Base-by-base conservation (phyloP, 2,329 filamentous ascomycete genomes). In the Penicillium sp. region DNA sequence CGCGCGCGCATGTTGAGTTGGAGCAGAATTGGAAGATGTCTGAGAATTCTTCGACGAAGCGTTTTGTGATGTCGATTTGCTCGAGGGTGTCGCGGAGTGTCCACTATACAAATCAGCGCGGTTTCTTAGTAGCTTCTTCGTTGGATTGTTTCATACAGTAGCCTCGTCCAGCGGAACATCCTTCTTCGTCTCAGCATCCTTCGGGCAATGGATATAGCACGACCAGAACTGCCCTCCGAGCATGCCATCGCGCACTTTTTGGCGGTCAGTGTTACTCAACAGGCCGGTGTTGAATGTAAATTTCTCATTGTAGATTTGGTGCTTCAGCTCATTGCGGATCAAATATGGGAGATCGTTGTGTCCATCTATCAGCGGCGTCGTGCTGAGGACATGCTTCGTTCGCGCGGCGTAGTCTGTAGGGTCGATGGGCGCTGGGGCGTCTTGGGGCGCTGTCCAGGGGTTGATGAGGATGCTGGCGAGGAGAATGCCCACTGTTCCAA, bases 171-270 rank as follows among this genome's bases (percentile, higher is more conserved):
- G 42, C 5, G 53, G 47, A 6, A 56, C 53, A 23, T 56, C 53
- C 21, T 60, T 50, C 14, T 49, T 53, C 9, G 49, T 54, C 28
- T 23, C 33, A 33, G 11, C 30, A 33, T 45, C 38, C 24, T 61
- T 55, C 11, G 61, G 59, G 55, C 63, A 67, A 23, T 63, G 56
- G 7, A 69, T 62, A 53, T 62, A 69, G n/a, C 64, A 64, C 45
- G 55, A 61, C 67, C 67, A 69, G 47, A 69, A 69, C 35, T 67
- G 65, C 1, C 67, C 67, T 16, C 67, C 67, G 14, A 68, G 58
- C 26, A 56, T 59, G 7, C 67, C 67, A 48, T 64, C 24, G 7
- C 60, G 55, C 59, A 69, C 56, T 49, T 60, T 58, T 47, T 64
- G 47, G 11, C 68, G 46, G 52, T 69, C 66, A 1, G 63, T 68